Evolutionary conservation across 176 grass and related monocot species (phyloP).

Genomic region (Lolium rigidum): DNA sequence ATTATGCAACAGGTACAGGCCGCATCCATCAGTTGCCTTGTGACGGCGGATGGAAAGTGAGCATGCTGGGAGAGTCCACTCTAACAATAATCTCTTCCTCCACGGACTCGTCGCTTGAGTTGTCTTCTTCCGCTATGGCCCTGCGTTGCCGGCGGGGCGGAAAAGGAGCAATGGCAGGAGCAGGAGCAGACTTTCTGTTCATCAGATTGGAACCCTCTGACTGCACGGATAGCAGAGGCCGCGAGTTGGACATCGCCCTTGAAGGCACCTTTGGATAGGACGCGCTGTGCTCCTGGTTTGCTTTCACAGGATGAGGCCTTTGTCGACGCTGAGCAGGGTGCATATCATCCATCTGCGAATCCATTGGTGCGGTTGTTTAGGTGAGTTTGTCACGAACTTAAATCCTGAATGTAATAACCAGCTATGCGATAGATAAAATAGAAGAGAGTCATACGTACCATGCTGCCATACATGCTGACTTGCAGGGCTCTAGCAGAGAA

Average conservation of each 20-base stretch:
- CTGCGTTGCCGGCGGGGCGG: background rate
- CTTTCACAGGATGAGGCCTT: conserved; percentile 22
- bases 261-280: conserved; percentile 71
- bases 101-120: conserved; percentile 75
- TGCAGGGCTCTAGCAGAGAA: conserved; percentile 79
- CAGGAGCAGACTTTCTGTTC: conserved; percentile 8
- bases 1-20: background rate
- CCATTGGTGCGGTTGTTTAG: background rate
- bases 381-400: background rate
- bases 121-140: conserved; percentile 27
- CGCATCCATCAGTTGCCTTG: background rate
- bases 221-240: conserved; percentile 54
- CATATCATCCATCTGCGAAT: conserved; percentile 57
- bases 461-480: conserved; percentile 91
- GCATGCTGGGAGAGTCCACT: conserved; percentile 89
- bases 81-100: conserved; percentile 82
- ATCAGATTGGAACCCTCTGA: conserved; percentile 69
- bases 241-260: conserved; percentile 31
- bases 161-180: background rate
- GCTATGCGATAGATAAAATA: background rate
- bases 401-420: background rate
- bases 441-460: conserved; percentile 43
- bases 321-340: background rate
- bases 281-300: conserved; percentile 50
- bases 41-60: conserved; percentile 53